phyloP scores from a whole-genome alignment of 805 yeast genomes.

The Candida orba region DNA sequence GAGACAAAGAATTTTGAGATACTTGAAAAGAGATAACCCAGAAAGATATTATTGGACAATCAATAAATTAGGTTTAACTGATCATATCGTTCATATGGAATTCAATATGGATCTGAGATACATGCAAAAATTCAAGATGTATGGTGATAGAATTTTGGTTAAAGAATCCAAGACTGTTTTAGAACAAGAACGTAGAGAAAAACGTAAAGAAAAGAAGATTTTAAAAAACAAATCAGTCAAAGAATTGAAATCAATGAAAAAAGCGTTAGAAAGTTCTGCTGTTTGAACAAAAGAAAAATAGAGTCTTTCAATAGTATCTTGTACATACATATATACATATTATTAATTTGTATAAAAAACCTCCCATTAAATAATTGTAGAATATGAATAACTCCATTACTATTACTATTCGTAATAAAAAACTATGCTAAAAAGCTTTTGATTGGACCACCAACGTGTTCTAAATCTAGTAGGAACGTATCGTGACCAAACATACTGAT shows the following conservation, averaged over 20 bases:
- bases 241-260: constrained; percentile 21
- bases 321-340: constrained; percentile 2
- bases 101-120: constrained; percentile 74
- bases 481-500: constrained; percentile 86
- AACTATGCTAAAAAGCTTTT: constrained; percentile 45
- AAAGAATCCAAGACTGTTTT: constrained; percentile 44
- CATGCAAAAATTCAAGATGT: constrained; percentile 69
- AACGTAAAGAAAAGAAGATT: constrained; percentile 39
- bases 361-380: neutral
- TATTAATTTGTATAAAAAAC: neutral
- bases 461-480: constrained; percentile 74
- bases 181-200: constrained; percentile 39
- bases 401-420: too few species aligned
- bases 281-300: neutral
- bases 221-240: constrained; percentile 23
- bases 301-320: constrained; percentile 1
- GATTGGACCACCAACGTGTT: constrained; percentile 75
- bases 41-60: constrained; percentile 80
- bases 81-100: constrained; percentile 68
- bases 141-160: constrained; percentile 66
- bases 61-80: constrained; percentile 81
- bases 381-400: neutral
- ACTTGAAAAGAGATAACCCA: constrained; percentile 74
- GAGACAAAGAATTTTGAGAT: constrained; percentile 76
- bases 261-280: constrained; percentile 14